These are phyloP conservation scores for Coelastrella sp. DNA, from an alignment of 139 green algal species.

Conservation along the genomic window DNA sequence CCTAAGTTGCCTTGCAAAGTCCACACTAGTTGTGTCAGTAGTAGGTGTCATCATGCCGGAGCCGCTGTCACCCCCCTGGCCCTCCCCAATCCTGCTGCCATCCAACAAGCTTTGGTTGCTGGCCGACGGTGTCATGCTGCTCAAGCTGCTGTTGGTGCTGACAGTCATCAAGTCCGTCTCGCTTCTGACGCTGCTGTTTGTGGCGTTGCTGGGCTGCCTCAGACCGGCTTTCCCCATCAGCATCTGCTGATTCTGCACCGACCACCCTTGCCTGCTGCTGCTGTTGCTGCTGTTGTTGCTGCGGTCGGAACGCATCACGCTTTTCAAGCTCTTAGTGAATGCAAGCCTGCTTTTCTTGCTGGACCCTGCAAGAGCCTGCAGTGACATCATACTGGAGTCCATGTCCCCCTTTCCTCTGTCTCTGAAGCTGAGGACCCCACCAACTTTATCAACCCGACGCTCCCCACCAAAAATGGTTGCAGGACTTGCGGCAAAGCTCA, in stretches of 20 bases:
- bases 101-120: constrained; percentile 21
- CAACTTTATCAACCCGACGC: not conserved
- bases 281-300: constrained; percentile 33
- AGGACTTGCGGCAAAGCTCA: constrained; percentile 1
- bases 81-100: not conserved
- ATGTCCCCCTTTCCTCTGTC: not conserved
- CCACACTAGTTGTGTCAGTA: not conserved
- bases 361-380: constrained; percentile 5
- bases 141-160: constrained; percentile 38
- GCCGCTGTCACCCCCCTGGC: not conserved
- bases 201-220: not conserved
- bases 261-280: not conserved
- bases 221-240: not conserved
- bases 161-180: constrained; percentile 34
- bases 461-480: not conserved
- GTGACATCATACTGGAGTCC: not conserved
- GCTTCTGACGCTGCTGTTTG: not conserved
- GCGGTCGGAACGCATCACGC: not conserved
- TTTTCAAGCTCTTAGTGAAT: constrained; percentile 16
- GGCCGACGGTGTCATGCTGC: not conserved
- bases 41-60: not conserved
- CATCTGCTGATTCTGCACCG: not conserved
- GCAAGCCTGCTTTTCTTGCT: constrained; percentile 21
- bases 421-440: too few species aligned
- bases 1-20: not conserved